Percentiles rank a stretch among this genome's conserved stretches.
Conservation (phyloP, 768 basidiomycete genomes). For the Tylopilus sp. region DNA sequence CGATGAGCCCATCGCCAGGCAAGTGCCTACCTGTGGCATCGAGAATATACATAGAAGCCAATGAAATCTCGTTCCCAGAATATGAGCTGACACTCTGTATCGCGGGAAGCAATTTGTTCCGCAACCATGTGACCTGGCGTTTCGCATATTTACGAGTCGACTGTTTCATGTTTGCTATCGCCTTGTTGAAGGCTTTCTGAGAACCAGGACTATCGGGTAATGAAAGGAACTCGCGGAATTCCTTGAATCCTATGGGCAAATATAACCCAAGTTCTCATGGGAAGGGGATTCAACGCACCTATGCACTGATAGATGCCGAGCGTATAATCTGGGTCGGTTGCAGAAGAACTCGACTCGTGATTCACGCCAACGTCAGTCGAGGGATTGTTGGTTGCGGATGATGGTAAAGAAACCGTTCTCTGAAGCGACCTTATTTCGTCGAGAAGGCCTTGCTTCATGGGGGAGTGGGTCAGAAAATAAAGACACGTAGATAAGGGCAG, state of each 20-base stretch:
- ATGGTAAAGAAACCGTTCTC: conserved; percentile 14
- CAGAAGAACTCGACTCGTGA: not conserved
- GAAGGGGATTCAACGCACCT: conserved; percentile 43
- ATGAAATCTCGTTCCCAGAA: conserved; percentile 20
- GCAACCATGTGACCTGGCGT: conserved; percentile 88
- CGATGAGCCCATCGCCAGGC: not conserved
- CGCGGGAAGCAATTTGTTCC: conserved; percentile 82
- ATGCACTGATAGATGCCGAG: conserved; percentile 94
- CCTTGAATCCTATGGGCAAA: conserved; percentile 72
- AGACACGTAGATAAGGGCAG: not conserved
- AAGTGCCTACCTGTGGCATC: conserved; percentile 60
- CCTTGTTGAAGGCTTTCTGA: conserved; percentile 45
- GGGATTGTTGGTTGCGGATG: not conserved
- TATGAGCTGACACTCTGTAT: conserved; percentile 46
- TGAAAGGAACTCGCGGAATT: conserved; percentile 72
- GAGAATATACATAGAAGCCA: conserved; percentile 52
- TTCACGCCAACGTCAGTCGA: not conserved
- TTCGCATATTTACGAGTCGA: conserved; percentile 91
- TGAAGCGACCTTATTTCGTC: conserved; percentile 68
- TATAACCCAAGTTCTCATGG: conserved; percentile 4
- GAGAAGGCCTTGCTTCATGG: conserved; percentile 67
- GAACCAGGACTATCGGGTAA: conserved; percentile 37
- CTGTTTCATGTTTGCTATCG: conserved; percentile 76
- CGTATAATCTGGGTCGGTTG: conserved; percentile 50
- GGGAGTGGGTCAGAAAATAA: conserved; percentile 2